A percentile compares a stretch with the other conserved stretches of the same genome.
phyloP scores from a whole-genome alignment of 2,329 filamentous ascomycete species.

The Claviceps sp. region DNA sequence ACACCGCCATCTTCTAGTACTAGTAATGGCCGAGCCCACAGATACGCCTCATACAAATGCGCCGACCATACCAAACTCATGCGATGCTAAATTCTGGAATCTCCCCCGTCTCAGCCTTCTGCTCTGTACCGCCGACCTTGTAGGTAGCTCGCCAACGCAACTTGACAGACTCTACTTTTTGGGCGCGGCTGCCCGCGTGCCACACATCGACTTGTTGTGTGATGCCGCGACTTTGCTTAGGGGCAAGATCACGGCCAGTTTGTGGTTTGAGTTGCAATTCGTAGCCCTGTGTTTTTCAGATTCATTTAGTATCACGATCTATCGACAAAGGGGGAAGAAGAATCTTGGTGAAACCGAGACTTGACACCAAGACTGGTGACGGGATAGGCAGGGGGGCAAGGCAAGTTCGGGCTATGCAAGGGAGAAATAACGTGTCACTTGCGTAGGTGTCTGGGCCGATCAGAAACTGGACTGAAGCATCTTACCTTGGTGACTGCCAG shows the following conservation, averaged over 20 bases:
- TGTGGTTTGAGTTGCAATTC: constrained; percentile 75
- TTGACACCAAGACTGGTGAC: no score
- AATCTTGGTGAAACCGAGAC: not conserved
- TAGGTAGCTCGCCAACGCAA: constrained; percentile 84
- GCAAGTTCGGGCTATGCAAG: no score
- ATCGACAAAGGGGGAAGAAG: not conserved
- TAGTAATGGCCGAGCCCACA: not conserved
- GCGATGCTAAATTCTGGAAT: constrained; percentile 66
- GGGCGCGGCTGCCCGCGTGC: constrained; percentile 53
- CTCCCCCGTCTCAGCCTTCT: constrained; percentile 71
- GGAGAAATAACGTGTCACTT: no score
- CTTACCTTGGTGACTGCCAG: constrained; percentile 81
- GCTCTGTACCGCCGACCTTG: constrained; percentile 45
- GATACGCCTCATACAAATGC: not conserved
- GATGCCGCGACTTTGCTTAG: constrained; percentile 62
- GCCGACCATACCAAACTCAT: constrained; percentile 20
- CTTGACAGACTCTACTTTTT: constrained; percentile 69
- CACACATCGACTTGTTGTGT: constrained; percentile 66
- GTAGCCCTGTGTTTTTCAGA: constrained; percentile 45
- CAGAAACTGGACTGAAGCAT: not conserved
- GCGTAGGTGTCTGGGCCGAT: no score
- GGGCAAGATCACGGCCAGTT: constrained; percentile 60
- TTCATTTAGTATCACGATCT: not conserved
- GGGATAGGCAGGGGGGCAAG: no score
- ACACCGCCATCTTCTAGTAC: no score